phyloP scores from a whole-genome alignment of 2,329 filamentous ascomycete genomes.

The Macrophomina pseudophaseolina region DNA sequence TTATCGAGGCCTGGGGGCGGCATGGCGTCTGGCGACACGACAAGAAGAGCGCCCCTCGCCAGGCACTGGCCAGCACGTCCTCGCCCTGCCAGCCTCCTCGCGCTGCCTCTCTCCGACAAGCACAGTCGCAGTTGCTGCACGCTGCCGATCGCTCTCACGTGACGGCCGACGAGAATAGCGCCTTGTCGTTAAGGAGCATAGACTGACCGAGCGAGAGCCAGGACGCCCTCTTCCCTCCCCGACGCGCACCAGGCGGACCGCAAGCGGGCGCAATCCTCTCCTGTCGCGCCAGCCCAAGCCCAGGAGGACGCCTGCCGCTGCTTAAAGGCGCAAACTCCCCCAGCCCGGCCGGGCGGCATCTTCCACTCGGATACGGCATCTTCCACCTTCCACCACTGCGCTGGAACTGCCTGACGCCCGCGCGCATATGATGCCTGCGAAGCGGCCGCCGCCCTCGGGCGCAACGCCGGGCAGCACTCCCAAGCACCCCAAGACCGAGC shows the following conservation, averaged over 20 bases:
- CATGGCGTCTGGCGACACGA: constrained; percentile 11
- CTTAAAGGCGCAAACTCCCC: constrained; percentile 23
- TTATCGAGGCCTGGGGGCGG: constrained; percentile 7
- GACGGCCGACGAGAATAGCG: constrained; percentile 11
- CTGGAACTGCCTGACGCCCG: constrained; percentile 26
- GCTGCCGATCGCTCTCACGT: constrained; percentile 17
- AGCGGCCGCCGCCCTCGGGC: constrained; percentile 26
- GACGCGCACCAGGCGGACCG: constrained; percentile 23
- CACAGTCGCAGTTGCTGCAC: constrained; percentile 17
- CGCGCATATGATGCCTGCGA: constrained; percentile 28
- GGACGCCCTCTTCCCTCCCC: constrained; percentile 19
- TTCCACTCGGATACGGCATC: constrained; percentile 27
- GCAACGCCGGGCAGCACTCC: constrained; percentile 1
- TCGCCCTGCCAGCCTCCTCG: neutral
- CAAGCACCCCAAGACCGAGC: constrained; percentile 45
- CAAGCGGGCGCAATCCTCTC: constrained; percentile 23
- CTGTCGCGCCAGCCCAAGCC: constrained; percentile 19
- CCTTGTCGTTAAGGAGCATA: constrained; percentile 16
- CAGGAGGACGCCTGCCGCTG: constrained; percentile 23
- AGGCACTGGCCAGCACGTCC: neutral
- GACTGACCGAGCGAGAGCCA: constrained; percentile 14
- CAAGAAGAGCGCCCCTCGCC: constrained; percentile 1
- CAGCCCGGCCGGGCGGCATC: constrained; percentile 25
- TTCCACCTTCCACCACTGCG: constrained; percentile 27
- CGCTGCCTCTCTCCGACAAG: constrained; percentile 15